Conservation (phyloP, 1,284 basidiomycete species). For the Fomitopsis betulina region DNA sequence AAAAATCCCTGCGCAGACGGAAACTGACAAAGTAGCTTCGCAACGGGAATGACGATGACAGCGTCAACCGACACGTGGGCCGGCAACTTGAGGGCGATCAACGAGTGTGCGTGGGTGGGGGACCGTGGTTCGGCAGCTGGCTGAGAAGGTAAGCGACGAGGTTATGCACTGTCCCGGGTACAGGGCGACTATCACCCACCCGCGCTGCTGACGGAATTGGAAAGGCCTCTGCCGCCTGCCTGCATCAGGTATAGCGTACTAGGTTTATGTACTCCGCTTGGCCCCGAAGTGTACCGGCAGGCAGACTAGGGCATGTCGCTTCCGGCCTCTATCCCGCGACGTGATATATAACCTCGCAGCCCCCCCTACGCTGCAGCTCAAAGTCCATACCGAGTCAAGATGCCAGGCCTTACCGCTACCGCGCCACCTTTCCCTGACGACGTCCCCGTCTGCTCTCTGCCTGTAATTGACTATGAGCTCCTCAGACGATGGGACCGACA, state of each 20-base stretch:
- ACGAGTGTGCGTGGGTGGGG: neutral
- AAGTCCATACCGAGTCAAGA: conserved; percentile 13
- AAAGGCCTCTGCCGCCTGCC: conserved; percentile 2
- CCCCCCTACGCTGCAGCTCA: conserved; percentile 1
- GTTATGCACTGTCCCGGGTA: neutral
- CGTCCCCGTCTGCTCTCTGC: conserved; percentile 32
- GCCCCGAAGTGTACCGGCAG: conserved; percentile 13
- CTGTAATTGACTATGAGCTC: conserved; percentile 34
- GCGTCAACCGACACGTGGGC: conserved; percentile 8
- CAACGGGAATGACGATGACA: neutral
- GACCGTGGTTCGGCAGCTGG: conserved; percentile 2
- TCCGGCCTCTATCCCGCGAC: conserved; percentile 8
- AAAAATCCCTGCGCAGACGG: neutral
- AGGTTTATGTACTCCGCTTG: conserved; percentile 9
- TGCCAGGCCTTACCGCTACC: conserved; percentile 26
- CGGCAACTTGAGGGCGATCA: conserved; percentile 8
- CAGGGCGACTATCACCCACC: conserved; percentile 2
- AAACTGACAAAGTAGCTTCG: conserved; percentile 1
- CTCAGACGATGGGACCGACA: conserved; percentile 24
- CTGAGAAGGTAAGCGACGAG: conserved; percentile 4
- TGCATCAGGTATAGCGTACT: conserved; percentile 4
- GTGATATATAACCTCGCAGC: conserved; percentile 17
- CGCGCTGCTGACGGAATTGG: neutral
- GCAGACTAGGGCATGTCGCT: conserved; percentile 13
- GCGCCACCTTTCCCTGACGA: conserved; percentile 33